Base-by-base conservation (phyloP, 768 basidiomycete genomes). In the Phlegmacium glaucopus region DNA sequence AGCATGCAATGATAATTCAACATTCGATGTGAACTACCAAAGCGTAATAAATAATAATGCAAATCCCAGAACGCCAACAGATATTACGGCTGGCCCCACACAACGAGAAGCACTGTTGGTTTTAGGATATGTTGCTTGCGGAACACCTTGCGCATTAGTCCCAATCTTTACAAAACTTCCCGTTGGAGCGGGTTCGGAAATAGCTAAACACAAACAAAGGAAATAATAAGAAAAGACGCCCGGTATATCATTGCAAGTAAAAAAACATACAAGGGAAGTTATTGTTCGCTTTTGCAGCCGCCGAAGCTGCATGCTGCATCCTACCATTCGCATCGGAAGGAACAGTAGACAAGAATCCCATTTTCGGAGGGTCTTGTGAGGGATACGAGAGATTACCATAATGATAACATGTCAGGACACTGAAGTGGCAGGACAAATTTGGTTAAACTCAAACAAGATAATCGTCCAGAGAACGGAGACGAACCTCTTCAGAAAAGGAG, bases 401-500 rank as follows among this genome's bases (percentile, higher is more conserved):
- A 61, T 89, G 77, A 59, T 80, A 90, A 16, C 85, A 67, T 9
- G 80, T 74, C 13, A 89, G 57, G 6, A 82, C 83, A 11, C 88
- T 87, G 53, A 7, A 34, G 35, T 40, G n/a, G 8, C 48, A 35
- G 38, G 18, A 47, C 18, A 17, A 44, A 42, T 34, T 5, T 18
- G 16, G 16, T 22, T n/a, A n/a, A n/a, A n/a, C n/a, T n/a, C n/a
- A 18, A 9, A 4, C n/a, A 46, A 36, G 35, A 36, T 29, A 11
- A 8, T 11, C 25, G 10, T 9, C 13, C 49, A 11, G 45, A 42
- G 30, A 39, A 37, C n/a, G 35, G 38, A 37, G 15, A 66, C 79
- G 38, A 50, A 88, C 86, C 84, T 75, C 60, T 88, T 88, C 48
- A 90, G 56, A 55, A 90, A 90, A 1, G 88, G 87, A 53, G 76